A percentile compares a stretch with the other conserved stretches of the same genome.
Evolutionary conservation across 192 early-diverging fungal genomes (phyloP).

Genomic region (Entomortierella beljakovae): DNA sequence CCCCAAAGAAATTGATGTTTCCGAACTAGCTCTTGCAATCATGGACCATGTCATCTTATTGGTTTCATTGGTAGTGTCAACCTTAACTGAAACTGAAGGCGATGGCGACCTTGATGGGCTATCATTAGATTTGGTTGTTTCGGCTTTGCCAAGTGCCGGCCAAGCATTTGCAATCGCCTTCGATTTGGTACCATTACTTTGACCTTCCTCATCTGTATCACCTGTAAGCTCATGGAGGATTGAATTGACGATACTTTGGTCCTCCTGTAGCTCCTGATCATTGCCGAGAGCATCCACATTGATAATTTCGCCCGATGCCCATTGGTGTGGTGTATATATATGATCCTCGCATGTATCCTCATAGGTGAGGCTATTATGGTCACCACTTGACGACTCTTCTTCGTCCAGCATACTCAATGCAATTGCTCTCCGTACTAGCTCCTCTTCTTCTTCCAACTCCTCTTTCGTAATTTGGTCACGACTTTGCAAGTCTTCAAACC

Average conservation of each 20-base stretch:
- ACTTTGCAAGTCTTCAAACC: not conserved
- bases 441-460: slow-evolving; percentile 46
- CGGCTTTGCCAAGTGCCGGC: slow-evolving; percentile 19
- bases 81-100: not conserved
- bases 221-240: slow-evolving; percentile 30
- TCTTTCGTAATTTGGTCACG: slow-evolving; percentile 14
- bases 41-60: slow-evolving; percentile 46
- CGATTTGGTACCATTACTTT: too few relatives aligned
- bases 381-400: not conserved
- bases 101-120: not conserved
- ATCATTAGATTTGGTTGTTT: not conserved
- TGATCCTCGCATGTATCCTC: not conserved
- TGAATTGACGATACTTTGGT: slow-evolving; percentile 29
- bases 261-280: slow-evolving; percentile 18
- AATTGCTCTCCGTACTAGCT: slow-evolving; percentile 39
- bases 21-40: slow-evolving; percentile 23
- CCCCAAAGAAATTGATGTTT: not conserved
- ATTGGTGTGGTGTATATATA: not conserved
- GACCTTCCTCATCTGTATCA: not conserved
- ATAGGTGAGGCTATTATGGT: not conserved
- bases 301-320: slow-evolving; percentile 29
- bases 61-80: not conserved
- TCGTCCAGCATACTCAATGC: slow-evolving; percentile 40
- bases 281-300: slow-evolving; percentile 20
- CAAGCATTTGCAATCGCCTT: too few relatives aligned